Evolutionary conservation across 495 filamentous ascomycete genomes (phyloP).

Genomic region (Neurospora terricola): DNA sequence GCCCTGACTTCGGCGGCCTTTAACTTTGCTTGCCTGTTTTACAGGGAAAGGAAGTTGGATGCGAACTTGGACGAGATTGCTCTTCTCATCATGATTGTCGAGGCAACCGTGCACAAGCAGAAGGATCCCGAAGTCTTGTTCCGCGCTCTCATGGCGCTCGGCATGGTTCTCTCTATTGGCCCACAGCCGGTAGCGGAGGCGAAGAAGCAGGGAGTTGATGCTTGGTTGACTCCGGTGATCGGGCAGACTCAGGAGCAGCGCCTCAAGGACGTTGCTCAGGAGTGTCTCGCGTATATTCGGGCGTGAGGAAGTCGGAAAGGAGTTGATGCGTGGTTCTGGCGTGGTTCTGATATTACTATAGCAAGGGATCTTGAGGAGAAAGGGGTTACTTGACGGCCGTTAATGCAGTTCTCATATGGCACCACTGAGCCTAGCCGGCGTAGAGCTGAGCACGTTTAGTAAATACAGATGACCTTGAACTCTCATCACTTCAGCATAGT

Average conservation of each 20-base stretch:
- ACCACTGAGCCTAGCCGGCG: neutral
- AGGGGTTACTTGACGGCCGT: neutral
- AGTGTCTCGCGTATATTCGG: conserved; percentile 41
- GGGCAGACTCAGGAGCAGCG: conserved; percentile 42
- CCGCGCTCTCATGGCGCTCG: conserved; percentile 69
- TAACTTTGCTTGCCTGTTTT: conserved; percentile 65
- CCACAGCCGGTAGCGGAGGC: conserved; percentile 35
- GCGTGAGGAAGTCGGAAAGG: neutral
- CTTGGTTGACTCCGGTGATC: conserved; percentile 31
- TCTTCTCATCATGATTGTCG: conserved; percentile 38
- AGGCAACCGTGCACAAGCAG: conserved; percentile 49
- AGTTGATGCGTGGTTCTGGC: neutral
- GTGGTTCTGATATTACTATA: neutral
- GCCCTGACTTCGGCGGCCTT: conserved; percentile 75
- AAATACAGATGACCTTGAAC: neutral
- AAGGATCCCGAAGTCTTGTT: conserved; percentile 76
- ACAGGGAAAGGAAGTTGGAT: conserved; percentile 14
- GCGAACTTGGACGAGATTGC: conserved; percentile 5
- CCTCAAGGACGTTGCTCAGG: conserved; percentile 46
- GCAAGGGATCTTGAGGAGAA: neutral
- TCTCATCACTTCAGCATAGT: neutral
- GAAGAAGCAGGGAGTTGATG: conserved; percentile 33
- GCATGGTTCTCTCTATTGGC: conserved; percentile 57
- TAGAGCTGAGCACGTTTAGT: neutral
- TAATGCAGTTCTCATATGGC: neutral